phyloP scores from a whole-genome alignment of 2,329 filamentous ascomycete species.

The Ophiostoma himal-ulmi region DNA sequence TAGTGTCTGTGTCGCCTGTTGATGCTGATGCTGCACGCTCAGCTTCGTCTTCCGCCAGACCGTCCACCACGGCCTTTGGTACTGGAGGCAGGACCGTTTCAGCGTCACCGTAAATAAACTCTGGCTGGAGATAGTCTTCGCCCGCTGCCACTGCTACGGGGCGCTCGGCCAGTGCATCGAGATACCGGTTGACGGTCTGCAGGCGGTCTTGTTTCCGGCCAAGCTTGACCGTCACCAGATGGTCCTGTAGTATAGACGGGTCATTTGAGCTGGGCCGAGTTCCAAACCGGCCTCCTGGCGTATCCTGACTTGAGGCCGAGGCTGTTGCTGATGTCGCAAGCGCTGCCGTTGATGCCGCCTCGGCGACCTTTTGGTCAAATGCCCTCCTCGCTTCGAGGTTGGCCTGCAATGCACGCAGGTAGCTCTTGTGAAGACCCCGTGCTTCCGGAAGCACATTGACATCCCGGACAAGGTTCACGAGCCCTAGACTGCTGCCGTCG shows the following conservation, averaged over 20 bases:
- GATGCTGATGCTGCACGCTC: conserved; percentile 2
- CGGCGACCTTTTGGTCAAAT: conserved; percentile 29
- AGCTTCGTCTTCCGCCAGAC: conserved; percentile 40
- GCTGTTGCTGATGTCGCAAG: conserved; percentile 10
- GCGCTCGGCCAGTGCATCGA: conserved; percentile 47
- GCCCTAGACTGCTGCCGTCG: conserved; percentile 36
- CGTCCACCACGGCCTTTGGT: conserved; percentile 48
- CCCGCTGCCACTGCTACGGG: conserved; percentile 42
- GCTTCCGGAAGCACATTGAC: conserved; percentile 35
- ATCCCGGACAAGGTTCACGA: conserved; percentile 39
- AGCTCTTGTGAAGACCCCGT: conserved; percentile 48
- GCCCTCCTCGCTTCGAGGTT: conserved; percentile 48
- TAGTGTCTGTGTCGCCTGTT: background rate
- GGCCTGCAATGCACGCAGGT: conserved; percentile 48
- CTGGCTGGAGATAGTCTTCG: conserved; percentile 44
- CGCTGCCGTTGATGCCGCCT: conserved; percentile 11
- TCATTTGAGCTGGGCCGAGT: background rate
- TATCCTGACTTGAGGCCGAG: background rate
- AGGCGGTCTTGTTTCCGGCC: conserved; percentile 49
- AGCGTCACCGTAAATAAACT: conserved; percentile 41
- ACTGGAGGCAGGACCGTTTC: conserved; percentile 43
- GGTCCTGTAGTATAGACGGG: conserved; percentile 41
- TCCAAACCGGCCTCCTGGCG: background rate
- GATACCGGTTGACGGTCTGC: conserved; percentile 44
- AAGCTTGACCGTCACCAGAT: conserved; percentile 47